These are phyloP conservation scores for Fusarium coffeatum DNA, from an alignment of 2,329 filamentous ascomycete species.

Conservation along the genomic window DNA sequence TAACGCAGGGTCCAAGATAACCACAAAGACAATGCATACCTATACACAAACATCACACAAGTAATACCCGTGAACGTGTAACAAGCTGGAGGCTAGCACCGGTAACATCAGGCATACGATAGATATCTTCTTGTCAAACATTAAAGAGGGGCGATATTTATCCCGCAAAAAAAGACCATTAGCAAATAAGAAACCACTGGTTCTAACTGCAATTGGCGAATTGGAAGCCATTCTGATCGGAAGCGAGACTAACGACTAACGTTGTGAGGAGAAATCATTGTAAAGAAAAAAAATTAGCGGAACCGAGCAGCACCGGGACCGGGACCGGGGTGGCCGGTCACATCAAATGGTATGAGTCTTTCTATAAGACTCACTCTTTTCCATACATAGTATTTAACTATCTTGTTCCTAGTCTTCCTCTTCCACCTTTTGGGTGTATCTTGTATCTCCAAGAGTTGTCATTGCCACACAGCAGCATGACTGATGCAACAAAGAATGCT, in stretches of 20 bases:
- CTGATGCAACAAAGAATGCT: conserved; percentile 28
- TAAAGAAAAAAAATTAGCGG: conserved; percentile 30
- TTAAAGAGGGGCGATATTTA: conserved; percentile 36
- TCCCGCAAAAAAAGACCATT: conserved; percentile 35
- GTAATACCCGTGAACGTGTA: not conserved
- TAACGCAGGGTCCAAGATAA: conserved; percentile 3
- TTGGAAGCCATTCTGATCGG: not conserved
- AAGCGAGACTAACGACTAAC: conserved; percentile 4
- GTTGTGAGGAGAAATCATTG: conserved; percentile 4
- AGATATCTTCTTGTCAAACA: not conserved
- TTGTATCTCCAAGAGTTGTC: not conserved
- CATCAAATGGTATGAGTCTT: conserved; percentile 18
- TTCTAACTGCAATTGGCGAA: conserved; percentile 28
- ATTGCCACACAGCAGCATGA: not conserved
- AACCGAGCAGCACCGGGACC: conserved; percentile 23
- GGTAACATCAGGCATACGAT: conserved; percentile 16
- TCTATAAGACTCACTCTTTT: conserved; percentile 24
- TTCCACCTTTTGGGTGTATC: not conserved
- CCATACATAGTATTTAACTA: not conserved
- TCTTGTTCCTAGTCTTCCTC: not conserved
- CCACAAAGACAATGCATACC: not conserved
- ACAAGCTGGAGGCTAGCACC: conserved; percentile 6
- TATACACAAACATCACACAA: not conserved
- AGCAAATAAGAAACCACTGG: conserved; percentile 4
- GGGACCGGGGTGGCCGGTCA: conserved; percentile 36